Conservation (phyloP, 352 stramenopile genomes). For the Phytophthora palmivora region DNA sequence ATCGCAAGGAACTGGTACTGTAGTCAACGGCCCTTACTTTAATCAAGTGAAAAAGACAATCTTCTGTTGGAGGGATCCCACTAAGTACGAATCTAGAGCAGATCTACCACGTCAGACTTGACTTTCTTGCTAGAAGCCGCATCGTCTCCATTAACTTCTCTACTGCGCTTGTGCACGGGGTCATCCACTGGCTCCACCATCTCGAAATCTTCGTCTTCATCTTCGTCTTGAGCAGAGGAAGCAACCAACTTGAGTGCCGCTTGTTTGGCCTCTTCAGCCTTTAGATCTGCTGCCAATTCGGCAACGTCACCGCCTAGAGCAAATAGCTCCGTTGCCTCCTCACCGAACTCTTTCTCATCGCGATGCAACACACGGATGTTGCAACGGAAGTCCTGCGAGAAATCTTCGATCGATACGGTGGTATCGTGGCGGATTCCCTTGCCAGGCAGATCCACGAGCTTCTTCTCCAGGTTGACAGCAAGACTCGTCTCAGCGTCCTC, state of each 20-base stretch:
- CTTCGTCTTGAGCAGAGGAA: constrained; percentile 14
- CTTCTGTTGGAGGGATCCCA: background rate
- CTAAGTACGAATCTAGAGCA: constrained; percentile 46
- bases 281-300: constrained; percentile 55
- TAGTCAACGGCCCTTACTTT: constrained; percentile 13
- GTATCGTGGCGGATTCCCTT: constrained; percentile 94
- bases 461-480: constrained; percentile 90
- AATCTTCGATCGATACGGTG: constrained; percentile 95
- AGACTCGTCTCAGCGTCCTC: constrained; percentile 90
- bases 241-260: constrained; percentile 28
- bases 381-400: constrained; percentile 94
- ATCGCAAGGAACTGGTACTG: constrained; percentile 13
- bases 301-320: constrained; percentile 74
- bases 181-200: constrained; percentile 30
- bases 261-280: constrained; percentile 48
- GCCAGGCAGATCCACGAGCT: constrained; percentile 85
- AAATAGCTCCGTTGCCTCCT: constrained; percentile 79
- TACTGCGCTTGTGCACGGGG: constrained; percentile 35
- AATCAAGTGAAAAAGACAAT: constrained; percentile 9
- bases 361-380: constrained; percentile 83
- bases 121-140: constrained; percentile 33
- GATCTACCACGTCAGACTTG: constrained; percentile 31
- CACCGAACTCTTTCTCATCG: constrained; percentile 66
- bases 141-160: constrained; percentile 2
- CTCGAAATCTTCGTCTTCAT: constrained; percentile 38